Conservation (phyloP, 495 filamentous ascomycete genomes). For the Thermochaetoides thermophila region DNA sequence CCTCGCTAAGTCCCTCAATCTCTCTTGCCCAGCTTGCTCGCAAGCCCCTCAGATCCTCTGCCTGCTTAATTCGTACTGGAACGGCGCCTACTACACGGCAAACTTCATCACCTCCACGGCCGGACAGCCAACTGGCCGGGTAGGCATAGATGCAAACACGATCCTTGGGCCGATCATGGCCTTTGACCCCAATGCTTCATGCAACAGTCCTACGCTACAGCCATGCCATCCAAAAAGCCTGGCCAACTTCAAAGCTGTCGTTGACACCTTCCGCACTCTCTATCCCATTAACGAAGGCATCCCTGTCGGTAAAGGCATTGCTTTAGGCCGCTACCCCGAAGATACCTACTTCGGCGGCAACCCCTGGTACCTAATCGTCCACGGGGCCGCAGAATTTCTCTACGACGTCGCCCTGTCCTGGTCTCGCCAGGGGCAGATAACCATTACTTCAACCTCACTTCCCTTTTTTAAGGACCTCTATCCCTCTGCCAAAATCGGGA, state of each 20-base stretch:
- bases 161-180: conserved; percentile 43
- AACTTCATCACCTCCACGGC: conserved; percentile 37
- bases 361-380: conserved; percentile 47
- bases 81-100: conserved; percentile 36
- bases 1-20: conserved; percentile 31
- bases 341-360: conserved; percentile 49
- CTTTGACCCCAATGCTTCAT: conserved; percentile 42
- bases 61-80: conserved; percentile 49
- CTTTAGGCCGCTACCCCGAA: conserved; percentile 52
- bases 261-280: conserved; percentile 43
- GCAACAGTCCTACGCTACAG: conserved; percentile 39
- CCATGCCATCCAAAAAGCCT: conserved; percentile 44
- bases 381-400: conserved; percentile 46
- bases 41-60: conserved; percentile 44
- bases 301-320: conserved; percentile 31
- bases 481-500: conserved; percentile 25
- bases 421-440: conserved; percentile 33
- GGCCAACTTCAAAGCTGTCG: conserved; percentile 46
- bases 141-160: conserved; percentile 45
- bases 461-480: conserved; percentile 40
- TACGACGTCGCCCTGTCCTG: conserved; percentile 46
- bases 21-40: conserved; percentile 27
- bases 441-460: conserved; percentile 33
- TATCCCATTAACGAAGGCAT: conserved; percentile 41
- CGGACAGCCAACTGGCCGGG: conserved; percentile 29